Conservation (phyloP, 352 stramenopile species). For the Elongisporangium anandrum region DNA sequence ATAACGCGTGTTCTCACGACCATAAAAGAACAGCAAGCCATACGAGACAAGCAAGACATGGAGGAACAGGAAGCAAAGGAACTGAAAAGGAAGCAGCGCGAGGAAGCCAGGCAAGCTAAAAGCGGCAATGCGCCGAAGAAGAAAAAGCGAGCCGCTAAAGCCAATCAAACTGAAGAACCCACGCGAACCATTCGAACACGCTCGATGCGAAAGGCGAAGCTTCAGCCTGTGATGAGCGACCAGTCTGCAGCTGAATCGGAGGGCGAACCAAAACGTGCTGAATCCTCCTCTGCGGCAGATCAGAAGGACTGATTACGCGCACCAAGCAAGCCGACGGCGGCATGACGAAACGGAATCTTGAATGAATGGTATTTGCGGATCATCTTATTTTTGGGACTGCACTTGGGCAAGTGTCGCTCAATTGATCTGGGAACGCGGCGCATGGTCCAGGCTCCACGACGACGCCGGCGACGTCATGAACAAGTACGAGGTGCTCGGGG, state of each 20-base stretch:
- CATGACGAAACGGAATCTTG: background rate
- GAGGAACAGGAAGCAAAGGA: background rate
- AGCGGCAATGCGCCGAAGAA: background rate
- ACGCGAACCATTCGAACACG: background rate
- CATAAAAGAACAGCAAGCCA: no score
- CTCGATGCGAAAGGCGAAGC: background rate
- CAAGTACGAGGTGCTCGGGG: conserved; percentile 93
- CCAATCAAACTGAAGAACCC: background rate
- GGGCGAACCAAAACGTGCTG: background rate
- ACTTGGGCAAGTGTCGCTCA: background rate
- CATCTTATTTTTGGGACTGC: background rate
- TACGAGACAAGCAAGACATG: background rate
- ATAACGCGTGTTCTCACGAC: no score
- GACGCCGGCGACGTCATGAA: conserved; percentile 59
- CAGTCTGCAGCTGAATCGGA: no score
- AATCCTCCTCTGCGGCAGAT: background rate
- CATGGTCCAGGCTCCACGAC: background rate
- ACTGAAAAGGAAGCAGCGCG: background rate
- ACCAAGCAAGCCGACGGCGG: no score
- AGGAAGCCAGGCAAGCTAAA: background rate
- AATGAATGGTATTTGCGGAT: background rate
- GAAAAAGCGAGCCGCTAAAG: background rate
- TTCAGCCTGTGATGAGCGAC: background rate
- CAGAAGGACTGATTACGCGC: background rate
- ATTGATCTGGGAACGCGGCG: background rate